Percentiles rank a stretch among this genome's conserved stretches.
These are phyloP conservation scores for Fusarium buxicola DNA, from an alignment of 2,329 filamentous ascomycete genomes.

Conservation along the genomic window DNA sequence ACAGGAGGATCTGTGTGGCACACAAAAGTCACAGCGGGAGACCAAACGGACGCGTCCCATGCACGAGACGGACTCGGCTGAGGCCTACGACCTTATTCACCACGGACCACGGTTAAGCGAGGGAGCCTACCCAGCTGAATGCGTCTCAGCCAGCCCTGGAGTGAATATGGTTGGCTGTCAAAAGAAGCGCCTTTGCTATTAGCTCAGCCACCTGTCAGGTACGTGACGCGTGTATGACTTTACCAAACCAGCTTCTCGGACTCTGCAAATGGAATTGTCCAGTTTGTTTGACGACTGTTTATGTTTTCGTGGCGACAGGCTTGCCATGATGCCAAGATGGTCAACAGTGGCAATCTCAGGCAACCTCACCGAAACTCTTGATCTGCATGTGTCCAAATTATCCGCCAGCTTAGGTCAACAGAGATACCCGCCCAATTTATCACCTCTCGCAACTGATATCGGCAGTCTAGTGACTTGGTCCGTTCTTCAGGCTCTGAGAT, in stretches of 20 bases:
- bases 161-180: slow-evolving; percentile 3
- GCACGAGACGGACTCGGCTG: neutral
- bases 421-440: neutral
- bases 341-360: neutral
- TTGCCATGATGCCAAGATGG: neutral
- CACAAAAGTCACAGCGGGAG: no score
- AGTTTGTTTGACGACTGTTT: neutral
- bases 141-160: neutral
- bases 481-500: no score
- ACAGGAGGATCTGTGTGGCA: neutral
- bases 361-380: no score
- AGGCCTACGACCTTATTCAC: neutral
- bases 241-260: neutral
- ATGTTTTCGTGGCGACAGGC: neutral
- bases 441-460: neutral
- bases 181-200: slow-evolving; percentile 8
- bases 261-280: neutral
- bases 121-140: slow-evolving; percentile 6
- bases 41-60: neutral
- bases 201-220: slow-evolving; percentile 17
- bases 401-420: no score
- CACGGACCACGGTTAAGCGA: neutral
- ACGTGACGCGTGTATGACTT: slow-evolving; percentile 6
- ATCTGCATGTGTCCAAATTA: no score
- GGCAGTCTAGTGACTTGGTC: neutral